Base-by-base conservation (phyloP, 306 rosid genomes). In the Begonia masoniana region DNA sequence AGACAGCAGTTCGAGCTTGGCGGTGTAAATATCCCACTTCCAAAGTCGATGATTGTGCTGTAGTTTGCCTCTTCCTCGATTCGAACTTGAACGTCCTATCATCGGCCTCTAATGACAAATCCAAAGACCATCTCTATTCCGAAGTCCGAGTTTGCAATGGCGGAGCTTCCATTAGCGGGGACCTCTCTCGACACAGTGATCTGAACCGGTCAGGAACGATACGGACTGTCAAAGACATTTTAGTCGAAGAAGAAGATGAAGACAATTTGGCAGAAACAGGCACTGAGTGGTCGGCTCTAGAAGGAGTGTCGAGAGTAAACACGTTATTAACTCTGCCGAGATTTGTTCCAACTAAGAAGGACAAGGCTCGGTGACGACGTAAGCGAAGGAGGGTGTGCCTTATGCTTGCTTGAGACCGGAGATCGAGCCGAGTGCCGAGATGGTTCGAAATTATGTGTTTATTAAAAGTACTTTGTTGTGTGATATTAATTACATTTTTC, bases 271-370 rank as follows among this genome's bases (percentile, higher is more conserved):
- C 59, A 4, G 99, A 79, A 41, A 6, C 15, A 15, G 84, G 71
- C 47, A 69, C 19, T 51, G 99, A 83, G 19, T 92, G 99, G 99
- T 87, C 99, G 60, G 99, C 99, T 26, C 73, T 92, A 17, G 96
- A 86, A 83, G 99, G 99, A 19, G 99, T 92, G 39, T 79, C 99
- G 15, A 94, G 99, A 6, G 99, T 86, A 56, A 83, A 92, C 82
- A 92, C 99, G 12, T 57, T 92, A 47, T 62, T 92, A 61, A 92
- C 67, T 58, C 88, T 92, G 56, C 99, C 99, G 0, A 92, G 99
- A 69, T 92, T 79, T 60, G 82, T 58, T 45, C 99, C 95, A 13
- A 86, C 76, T 39, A 81, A 79, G 67, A 91, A 76, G 57, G 64
- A 50, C 3, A 31, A 31, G 39, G 39, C 39, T 31, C 39, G 50